Conservation (phyloP, 2,329 filamentous ascomycete genomes). For the Lachnellula subtilissima region DNA sequence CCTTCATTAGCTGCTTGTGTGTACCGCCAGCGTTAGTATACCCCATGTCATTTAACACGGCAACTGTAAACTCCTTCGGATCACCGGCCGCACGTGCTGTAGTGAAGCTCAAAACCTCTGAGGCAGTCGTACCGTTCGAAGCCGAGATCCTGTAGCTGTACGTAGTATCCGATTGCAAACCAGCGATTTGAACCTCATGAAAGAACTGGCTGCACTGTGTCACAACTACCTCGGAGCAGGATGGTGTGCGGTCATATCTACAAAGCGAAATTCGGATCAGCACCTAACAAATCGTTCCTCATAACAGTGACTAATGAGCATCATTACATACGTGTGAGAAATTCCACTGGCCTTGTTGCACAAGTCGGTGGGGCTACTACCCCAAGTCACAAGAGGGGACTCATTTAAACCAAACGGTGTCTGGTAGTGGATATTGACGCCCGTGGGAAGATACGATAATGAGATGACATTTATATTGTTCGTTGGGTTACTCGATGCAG, state of each 20-base stretch:
- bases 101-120: constrained; percentile 42
- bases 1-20: constrained; percentile 38
- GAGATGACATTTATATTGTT: constrained; percentile 52
- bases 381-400: constrained; percentile 42
- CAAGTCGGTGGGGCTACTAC: constrained; percentile 33
- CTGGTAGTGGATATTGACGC: constrained; percentile 50
- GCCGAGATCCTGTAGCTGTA: constrained; percentile 48
- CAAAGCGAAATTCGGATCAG: background rate
- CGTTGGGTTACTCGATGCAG: constrained; percentile 37
- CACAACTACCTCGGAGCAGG: constrained; percentile 41
- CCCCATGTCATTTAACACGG: constrained; percentile 49
- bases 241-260: constrained; percentile 46
- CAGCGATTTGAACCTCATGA: constrained; percentile 43
- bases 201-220: constrained; percentile 49
- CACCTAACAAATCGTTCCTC: background rate
- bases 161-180: constrained; percentile 39
- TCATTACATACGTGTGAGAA: constrained; percentile 35
- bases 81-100: constrained; percentile 43
- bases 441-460: constrained; percentile 42
- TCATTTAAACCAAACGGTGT: constrained; percentile 47
- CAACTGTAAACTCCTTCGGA: constrained; percentile 38
- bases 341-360: constrained; percentile 34
- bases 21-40: constrained; percentile 49
- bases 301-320: background rate
- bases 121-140: constrained; percentile 45